These are phyloP conservation scores for Saccharomycopsis malanga DNA, from an alignment of 805 yeast species.

Conservation along the genomic window DNA sequence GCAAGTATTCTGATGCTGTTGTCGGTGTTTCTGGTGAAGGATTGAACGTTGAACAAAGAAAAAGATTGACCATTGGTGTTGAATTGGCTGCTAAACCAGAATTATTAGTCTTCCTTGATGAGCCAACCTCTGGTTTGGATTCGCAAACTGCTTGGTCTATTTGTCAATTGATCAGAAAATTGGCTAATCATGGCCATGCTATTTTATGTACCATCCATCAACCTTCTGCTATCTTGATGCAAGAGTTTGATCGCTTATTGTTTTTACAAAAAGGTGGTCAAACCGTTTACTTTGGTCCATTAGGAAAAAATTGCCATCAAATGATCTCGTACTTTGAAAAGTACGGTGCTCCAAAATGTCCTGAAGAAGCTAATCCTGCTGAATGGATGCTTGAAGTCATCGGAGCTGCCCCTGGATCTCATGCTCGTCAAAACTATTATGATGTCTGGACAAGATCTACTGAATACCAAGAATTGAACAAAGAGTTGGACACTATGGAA, in stretches of 20 bases:
- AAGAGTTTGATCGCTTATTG: slow-evolving; percentile 60
- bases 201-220: slow-evolving; percentile 73
- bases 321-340: slow-evolving; percentile 62
- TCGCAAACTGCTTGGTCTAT: slow-evolving; percentile 64
- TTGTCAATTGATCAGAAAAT: slow-evolving; percentile 56
- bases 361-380: slow-evolving; percentile 58
- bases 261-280: slow-evolving; percentile 69
- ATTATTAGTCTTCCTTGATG: slow-evolving; percentile 56
- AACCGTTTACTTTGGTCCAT: slow-evolving; percentile 78
- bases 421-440: slow-evolving; percentile 51
- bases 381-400: slow-evolving; percentile 68
- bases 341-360: slow-evolving; percentile 65
- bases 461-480: slow-evolving; percentile 44
- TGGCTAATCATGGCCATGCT: slow-evolving; percentile 68
- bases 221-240: slow-evolving; percentile 64
- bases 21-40: slow-evolving; percentile 75
- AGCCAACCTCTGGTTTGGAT: slow-evolving; percentile 70
- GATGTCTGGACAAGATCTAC: slow-evolving; percentile 51
- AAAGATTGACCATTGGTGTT: slow-evolving; percentile 63
- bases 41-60: slow-evolving; percentile 60
- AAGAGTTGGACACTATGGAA: slow-evolving; percentile 51
- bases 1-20: slow-evolving; percentile 64
- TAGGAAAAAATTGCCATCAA: slow-evolving; percentile 55
- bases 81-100: slow-evolving; percentile 66
- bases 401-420: slow-evolving; percentile 77